Evolutionary conservation across 331 rosid genomes (phyloP), one percentile per base, ranked within the genome.

Genomic region (Acacia concinna): DNA sequence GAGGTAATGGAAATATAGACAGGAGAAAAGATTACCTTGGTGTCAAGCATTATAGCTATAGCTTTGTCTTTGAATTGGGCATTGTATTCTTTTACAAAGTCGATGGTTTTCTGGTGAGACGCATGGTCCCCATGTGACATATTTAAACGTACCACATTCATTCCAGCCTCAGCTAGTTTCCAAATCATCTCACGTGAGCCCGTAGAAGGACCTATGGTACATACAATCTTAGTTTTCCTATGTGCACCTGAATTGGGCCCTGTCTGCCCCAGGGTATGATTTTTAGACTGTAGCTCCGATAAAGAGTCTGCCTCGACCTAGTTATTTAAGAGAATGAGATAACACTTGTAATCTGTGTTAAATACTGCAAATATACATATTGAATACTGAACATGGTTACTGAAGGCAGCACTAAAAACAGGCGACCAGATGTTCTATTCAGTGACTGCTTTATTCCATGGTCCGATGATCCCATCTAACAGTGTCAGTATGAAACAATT

Each of bases 111-210:
- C 83, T 88, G 86, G 83, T 90, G 94, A 4, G 92, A 88, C 0
- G 87, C 77, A 81, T 90, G 94, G 75, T 90, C 92, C 60, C 94
- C 92, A 63, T 90, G 94, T 18, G 94, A 90, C 94, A 90, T 90
- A 68, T 88, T 90, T 31, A 90, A 84, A 56, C 94, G 89, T 0
- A 91, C 94, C 74, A 90, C 89, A 71, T 86, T 84, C 94, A 90
- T 88, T 72, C 94, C 92, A 57, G 86, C 62, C 59, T 90, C 94
- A 0, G 92, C 94, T 56, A 90, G 84, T 80, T 88, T 90, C 94
- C 94, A 90, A 34, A 90, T 90, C 94, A 90, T 90, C 81, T 90
- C 94, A 0, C 89, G 89, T 31, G 91, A 56, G 80, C 89, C 86
- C 43, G 94, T 79, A 10, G 94, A 86, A 65, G 94, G 94, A 64